These are phyloP conservation scores for Tetramitus jugosus DNA, from an alignment of 208 protist species.

Conservation along the genomic window DNA sequence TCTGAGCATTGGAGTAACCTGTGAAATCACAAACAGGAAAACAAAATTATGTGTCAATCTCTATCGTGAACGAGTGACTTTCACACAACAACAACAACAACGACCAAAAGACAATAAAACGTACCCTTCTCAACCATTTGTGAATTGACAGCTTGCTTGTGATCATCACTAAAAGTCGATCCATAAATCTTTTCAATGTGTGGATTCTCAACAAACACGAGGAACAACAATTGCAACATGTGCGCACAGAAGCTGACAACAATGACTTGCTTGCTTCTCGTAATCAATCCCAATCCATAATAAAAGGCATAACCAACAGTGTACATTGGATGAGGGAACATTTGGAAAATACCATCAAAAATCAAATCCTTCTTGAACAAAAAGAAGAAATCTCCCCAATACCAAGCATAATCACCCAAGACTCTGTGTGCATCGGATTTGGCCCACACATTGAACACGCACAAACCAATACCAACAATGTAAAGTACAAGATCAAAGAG, in stretches of 20 bases:
- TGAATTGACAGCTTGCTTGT: neutral
- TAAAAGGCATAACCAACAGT: conserved; percentile 84
- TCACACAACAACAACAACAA: too few relatives aligned
- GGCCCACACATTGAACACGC: conserved; percentile 75
- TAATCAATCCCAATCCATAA: conserved; percentile 77
- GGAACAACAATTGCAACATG: conserved; percentile 77
- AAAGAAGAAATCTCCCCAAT: conserved; percentile 91
- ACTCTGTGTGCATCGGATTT: conserved; percentile 87
- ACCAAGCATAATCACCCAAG: conserved; percentile 88
- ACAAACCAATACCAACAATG: conserved; percentile 54
- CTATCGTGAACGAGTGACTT: too few relatives aligned
- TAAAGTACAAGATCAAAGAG: conserved; percentile 54
- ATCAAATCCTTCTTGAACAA: conserved; percentile 79
- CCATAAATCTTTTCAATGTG: conserved; percentile 34
- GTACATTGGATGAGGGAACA: conserved; percentile 89
- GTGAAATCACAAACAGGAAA: too few relatives aligned
- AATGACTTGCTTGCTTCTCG: conserved; percentile 76
- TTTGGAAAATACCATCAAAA: conserved; percentile 87
- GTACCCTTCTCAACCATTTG: too few relatives aligned
- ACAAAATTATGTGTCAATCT: too few relatives aligned
- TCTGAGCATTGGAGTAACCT: too few relatives aligned
- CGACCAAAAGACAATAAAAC: too few relatives aligned
- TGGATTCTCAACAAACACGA: conserved; percentile 80
- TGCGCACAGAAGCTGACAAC: conserved; percentile 79
- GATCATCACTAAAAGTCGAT: neutral